Evolutionary conservation across 2,329 filamentous ascomycete genomes (phyloP).

Genomic region (Hypoxylon rubiginosum): DNA sequence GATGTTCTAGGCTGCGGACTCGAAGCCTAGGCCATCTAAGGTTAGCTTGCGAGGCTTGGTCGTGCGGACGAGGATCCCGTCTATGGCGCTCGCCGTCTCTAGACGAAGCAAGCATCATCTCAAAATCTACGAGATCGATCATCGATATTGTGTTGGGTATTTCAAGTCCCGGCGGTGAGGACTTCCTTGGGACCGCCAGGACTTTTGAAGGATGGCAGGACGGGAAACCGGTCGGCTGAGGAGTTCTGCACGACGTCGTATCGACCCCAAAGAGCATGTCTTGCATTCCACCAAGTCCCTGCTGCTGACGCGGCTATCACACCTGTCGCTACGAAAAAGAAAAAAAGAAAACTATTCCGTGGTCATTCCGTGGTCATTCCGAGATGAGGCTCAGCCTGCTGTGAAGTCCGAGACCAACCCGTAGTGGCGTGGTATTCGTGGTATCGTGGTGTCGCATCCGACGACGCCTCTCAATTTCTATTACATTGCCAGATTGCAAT

Average conservation of each 20-base stretch:
- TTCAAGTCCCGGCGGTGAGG: slow-evolving; percentile 36
- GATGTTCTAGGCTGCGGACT: slow-evolving; percentile 14
- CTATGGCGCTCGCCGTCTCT: slow-evolving; percentile 5
- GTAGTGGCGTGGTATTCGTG: slow-evolving; percentile 26
- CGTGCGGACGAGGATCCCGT: slow-evolving; percentile 15
- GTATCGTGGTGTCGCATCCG: slow-evolving; percentile 35
- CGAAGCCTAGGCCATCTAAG: slow-evolving; percentile 9
- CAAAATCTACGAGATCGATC: not conserved
- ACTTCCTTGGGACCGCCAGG: slow-evolving; percentile 14
- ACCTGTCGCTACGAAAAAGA: slow-evolving; percentile 25
- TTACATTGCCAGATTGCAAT: slow-evolving; percentile 35
- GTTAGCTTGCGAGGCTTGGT: slow-evolving; percentile 5
- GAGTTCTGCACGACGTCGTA: slow-evolving; percentile 8
- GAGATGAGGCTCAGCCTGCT: slow-evolving; percentile 39
- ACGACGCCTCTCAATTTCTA: slow-evolving; percentile 33
- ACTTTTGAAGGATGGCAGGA: slow-evolving; percentile 7
- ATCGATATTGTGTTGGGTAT: too few relatives aligned
- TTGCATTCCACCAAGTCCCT: slow-evolving; percentile 22
- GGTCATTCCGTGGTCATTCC: slow-evolving; percentile 15
- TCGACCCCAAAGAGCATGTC: slow-evolving; percentile 9
- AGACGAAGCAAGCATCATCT: slow-evolving; percentile 8
- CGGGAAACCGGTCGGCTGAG: slow-evolving; percentile 9
- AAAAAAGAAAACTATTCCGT: not conserved
- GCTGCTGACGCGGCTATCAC: slow-evolving; percentile 41
- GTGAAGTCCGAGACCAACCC: slow-evolving; percentile 26